Percentiles rank a stretch among this genome's conserved stretches.
phyloP scores from a whole-genome alignment of 2,329 filamentous ascomycete genomes.

The Tolypocladium nubicola region DNA sequence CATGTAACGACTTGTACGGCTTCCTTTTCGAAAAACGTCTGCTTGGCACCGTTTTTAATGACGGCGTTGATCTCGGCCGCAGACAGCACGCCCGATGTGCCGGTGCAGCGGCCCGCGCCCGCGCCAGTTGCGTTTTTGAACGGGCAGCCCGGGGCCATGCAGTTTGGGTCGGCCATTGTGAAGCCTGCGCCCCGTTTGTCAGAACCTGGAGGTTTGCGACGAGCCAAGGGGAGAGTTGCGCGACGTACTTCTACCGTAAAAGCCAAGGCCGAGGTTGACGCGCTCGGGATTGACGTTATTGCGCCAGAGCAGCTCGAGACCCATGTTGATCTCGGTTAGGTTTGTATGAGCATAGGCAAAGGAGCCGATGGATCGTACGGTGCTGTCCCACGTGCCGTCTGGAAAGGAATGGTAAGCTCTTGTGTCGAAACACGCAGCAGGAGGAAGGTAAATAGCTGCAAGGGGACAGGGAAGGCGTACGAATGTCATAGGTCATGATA shows the following conservation, averaged over 20 bases:
- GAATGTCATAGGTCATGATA: background rate
- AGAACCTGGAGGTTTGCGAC: no score
- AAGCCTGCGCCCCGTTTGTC: constrained; percentile 11
- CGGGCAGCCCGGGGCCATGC: constrained; percentile 16
- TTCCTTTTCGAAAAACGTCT: constrained; percentile 10
- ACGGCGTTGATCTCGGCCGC: constrained; percentile 21
- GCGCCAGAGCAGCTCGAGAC: constrained; percentile 36
- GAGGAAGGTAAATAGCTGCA: no score
- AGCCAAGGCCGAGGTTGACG: constrained; percentile 32
- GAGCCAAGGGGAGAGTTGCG: no score
- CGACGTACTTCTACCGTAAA: constrained; percentile 24
- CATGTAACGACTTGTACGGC: constrained; percentile 21
- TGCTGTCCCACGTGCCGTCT: background rate
- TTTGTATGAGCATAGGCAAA: constrained; percentile 31
- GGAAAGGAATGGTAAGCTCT: background rate
- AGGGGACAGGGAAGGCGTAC: no score
- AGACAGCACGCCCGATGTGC: constrained; percentile 16
- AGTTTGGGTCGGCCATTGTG: constrained; percentile 12
- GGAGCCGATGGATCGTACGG: background rate
- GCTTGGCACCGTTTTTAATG: constrained; percentile 9
- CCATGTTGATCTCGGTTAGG: constrained; percentile 32
- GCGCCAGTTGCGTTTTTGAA: constrained; percentile 13
- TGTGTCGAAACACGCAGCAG: no score
- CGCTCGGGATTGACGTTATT: constrained; percentile 29
- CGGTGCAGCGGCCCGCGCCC: constrained; percentile 16